Evolutionary conservation across 164 flowering plant species (phyloP).

Genomic region (Umbilicus rupestris): DNA sequence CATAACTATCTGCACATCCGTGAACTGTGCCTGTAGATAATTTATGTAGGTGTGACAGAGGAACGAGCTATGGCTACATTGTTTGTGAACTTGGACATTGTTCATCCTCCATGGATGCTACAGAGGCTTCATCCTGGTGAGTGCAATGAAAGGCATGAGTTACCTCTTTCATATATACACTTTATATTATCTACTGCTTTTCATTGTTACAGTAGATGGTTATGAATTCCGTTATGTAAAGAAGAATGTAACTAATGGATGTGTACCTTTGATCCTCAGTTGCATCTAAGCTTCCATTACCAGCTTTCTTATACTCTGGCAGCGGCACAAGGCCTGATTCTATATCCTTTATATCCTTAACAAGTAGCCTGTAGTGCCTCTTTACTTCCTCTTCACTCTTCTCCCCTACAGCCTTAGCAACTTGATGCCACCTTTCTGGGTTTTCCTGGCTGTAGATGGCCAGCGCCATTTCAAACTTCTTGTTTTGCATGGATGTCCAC

Average conservation of each 20-base stretch:
- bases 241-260: too few species aligned
- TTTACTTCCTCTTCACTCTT: background rate
- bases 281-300: background rate
- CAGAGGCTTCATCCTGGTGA: background rate
- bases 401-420: background rate
- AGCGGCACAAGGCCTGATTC: background rate
- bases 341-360: background rate
- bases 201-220: background rate
- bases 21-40: background rate
- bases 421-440: too few species aligned
- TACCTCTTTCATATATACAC: background rate
- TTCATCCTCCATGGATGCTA: background rate
- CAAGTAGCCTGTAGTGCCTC: background rate
- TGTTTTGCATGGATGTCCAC: too few species aligned
- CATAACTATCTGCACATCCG: background rate
- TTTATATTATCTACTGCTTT: background rate
- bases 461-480: too few species aligned
- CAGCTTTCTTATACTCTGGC: background rate
- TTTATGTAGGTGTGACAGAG: background rate
- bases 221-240: background rate
- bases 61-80: background rate
- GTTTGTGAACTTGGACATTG: background rate
- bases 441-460: too few species aligned
- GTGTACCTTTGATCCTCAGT: background rate
- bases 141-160: background rate